Percentiles rank a stretch among this genome's conserved stretches.
Conservation (phyloP, 257 asterid genomes). For the Scutellaria galericulata region DNA sequence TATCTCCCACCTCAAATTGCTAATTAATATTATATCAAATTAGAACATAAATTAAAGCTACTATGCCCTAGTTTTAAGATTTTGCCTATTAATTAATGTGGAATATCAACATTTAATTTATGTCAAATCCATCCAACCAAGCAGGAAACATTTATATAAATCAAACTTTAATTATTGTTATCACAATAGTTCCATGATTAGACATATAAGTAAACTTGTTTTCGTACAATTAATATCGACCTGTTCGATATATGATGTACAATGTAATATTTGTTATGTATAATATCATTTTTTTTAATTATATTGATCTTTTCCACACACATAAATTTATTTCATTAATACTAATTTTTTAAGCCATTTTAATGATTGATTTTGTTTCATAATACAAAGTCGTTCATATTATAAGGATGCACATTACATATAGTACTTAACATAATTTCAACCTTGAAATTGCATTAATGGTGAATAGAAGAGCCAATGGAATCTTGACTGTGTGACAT, state of each 20-base stretch:
- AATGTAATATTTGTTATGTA: no score
- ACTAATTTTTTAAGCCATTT: no score
- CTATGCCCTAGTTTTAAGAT: slow-evolving; percentile 23
- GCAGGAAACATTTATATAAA: slow-evolving; percentile 27
- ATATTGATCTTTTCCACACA: no score
- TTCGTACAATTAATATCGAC: not conserved
- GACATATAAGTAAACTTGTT: slow-evolving; percentile 33
- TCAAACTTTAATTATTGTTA: slow-evolving; percentile 41
- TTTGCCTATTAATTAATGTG: not conserved
- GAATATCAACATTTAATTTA: slow-evolving; percentile 29
- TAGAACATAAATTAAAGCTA: slow-evolving; percentile 7
- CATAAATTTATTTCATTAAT: no score
- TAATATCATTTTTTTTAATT: no score
- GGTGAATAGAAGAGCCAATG: slow-evolving; percentile 35
- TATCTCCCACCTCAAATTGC: not conserved
- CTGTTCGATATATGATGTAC: no score
- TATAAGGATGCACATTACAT: no score
- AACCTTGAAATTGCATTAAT: not conserved
- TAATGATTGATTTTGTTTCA: no score
- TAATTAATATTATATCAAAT: not conserved
- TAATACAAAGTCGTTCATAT: no score
- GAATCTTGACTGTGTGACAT: slow-evolving; percentile 40
- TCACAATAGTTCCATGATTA: slow-evolving; percentile 40
- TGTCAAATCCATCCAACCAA: slow-evolving; percentile 39
- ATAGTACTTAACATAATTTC: not conserved